Conservation (phyloP, 2,329 filamentous ascomycete species). For the Penicillium concentricum region DNA sequence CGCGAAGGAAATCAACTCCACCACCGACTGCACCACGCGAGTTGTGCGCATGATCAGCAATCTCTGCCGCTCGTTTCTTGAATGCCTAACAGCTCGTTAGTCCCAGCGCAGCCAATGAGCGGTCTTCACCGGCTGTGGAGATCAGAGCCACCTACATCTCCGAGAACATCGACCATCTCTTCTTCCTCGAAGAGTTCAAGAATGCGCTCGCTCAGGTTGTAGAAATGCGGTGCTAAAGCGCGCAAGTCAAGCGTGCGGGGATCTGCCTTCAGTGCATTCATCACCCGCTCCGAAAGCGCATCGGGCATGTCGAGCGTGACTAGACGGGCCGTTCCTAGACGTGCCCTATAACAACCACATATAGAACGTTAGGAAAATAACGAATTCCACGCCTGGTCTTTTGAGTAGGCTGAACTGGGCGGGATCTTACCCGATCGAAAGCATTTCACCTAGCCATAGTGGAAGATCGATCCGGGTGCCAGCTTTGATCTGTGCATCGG, state of each 20-base stretch:
- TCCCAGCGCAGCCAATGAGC: neutral
- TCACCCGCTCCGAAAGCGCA: constrained; percentile 73
- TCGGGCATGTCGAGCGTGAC: constrained; percentile 79
- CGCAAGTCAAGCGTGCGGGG: constrained; percentile 81
- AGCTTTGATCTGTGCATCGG: constrained; percentile 62
- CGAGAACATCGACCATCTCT: constrained; percentile 69
- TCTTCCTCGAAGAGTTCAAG: constrained; percentile 91
- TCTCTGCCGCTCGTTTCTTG: constrained; percentile 74
- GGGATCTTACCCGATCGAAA: constrained; percentile 52
- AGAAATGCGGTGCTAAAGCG: constrained; percentile 82
- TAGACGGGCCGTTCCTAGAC: constrained; percentile 55
- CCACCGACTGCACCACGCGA: constrained; percentile 67
- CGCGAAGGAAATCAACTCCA: constrained; percentile 77
- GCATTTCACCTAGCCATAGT: constrained; percentile 92
- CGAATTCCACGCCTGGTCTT: neutral
- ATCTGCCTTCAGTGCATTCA: constrained; percentile 89
- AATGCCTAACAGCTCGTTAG: constrained; percentile 60
- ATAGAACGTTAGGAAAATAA: neutral
- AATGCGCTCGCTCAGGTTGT: constrained; percentile 79
- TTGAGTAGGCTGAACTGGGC: neutral
- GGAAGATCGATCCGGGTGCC: constrained; percentile 80
- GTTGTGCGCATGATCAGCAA: constrained; percentile 87
- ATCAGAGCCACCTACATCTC: constrained; percentile 41
- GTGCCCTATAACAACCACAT: constrained; percentile 31
- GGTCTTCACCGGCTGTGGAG: neutral